phyloP scores from a whole-genome alignment of 2,329 filamentous ascomycete species.

The Diaporthe longicolla region DNA sequence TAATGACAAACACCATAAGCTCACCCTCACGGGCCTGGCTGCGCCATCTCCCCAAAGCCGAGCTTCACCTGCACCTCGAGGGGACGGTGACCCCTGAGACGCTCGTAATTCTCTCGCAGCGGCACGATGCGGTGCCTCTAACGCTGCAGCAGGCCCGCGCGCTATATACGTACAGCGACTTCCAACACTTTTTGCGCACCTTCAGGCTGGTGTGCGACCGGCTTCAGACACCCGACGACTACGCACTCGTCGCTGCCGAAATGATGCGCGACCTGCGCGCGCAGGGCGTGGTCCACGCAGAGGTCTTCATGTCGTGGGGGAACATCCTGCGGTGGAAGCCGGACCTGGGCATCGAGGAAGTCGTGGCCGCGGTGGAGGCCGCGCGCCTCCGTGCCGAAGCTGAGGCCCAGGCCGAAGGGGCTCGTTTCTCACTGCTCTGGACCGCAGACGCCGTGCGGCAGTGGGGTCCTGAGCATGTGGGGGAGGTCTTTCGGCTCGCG shows the following conservation, averaged over 20 bases:
- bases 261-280: slow-evolving; percentile 39
- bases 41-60: slow-evolving; percentile 40
- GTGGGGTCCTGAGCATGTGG: slow-evolving; percentile 38
- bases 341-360: slow-evolving; percentile 38
- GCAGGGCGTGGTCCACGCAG: slow-evolving; percentile 43
- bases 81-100: slow-evolving; percentile 44
- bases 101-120: slow-evolving; percentile 40
- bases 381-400: slow-evolving; percentile 29
- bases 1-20: slow-evolving; percentile 3
- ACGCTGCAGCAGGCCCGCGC: slow-evolving; percentile 41
- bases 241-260: slow-evolving; percentile 39
- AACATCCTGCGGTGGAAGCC: slow-evolving; percentile 43
- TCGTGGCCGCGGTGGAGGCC: slow-evolving; percentile 41
- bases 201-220: slow-evolving; percentile 42
- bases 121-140: slow-evolving; percentile 41
- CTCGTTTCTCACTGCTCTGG: slow-evolving; percentile 37
- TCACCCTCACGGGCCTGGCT: slow-evolving; percentile 33
- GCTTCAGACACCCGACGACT: slow-evolving; percentile 41
- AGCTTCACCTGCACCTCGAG: slow-evolving; percentile 43
- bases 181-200: slow-evolving; percentile 40
- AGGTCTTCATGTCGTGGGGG: slow-evolving; percentile 43
- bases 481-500: slow-evolving; percentile 39
- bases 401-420: neutral
- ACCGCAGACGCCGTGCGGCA: slow-evolving; percentile 41
- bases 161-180: slow-evolving; percentile 42